Base-by-base conservation (phyloP, 2,329 filamentous ascomycete species). In the Claviceps capensis region DNA sequence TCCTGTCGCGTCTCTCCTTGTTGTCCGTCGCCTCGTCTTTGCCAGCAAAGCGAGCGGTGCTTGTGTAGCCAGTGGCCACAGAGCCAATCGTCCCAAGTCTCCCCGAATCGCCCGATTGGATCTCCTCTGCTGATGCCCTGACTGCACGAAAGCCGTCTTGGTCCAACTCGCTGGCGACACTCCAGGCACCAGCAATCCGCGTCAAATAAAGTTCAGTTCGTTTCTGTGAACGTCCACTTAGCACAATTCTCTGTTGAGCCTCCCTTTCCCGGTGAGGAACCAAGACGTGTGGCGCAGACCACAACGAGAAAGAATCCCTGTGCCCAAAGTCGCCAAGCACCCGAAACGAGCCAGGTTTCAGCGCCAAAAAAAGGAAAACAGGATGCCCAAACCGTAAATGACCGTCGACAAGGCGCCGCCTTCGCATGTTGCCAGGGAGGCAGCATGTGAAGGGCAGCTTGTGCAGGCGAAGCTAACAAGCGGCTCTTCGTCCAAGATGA, bases 191-290 rank as follows among this genome's bases (percentile, higher is more conserved):
- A 47, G 45, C 22, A 49, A 17, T 30, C 11, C 17, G 34, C 40
- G 11, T 41, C 37, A 36, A 49, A 47, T 37, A 54, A 34, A 49
- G 50, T 52, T 49, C 37, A 19, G 19, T 44, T 37, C 37, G 23
- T 37, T 26, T 46, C 53, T 54, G 22, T 30, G 41, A 50, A 48
- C 30, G 16, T 43, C 47, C 38, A 38, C 47, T 54, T 47, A 54
- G 53, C 53, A 54, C 22, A 34, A 16, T 4, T 49, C 42, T 37
- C 16, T 9, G 19, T n/a, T 37, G 52, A 45, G 46, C 23, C 30
- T 19, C 43, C 14, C 36, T 14, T 23, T 40, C 36, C 36, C 14
- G 13, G 23, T 45, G 36, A 49, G 36, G 43, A 47, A 49, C 43
- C 46, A 47, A 36, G 46, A n/a, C 23, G 34, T 50, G 53, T 54